These are phyloP conservation scores for Apiosordaria backusii DNA, from an alignment of 495 filamentous ascomycete species.

Conservation along the genomic window DNA sequence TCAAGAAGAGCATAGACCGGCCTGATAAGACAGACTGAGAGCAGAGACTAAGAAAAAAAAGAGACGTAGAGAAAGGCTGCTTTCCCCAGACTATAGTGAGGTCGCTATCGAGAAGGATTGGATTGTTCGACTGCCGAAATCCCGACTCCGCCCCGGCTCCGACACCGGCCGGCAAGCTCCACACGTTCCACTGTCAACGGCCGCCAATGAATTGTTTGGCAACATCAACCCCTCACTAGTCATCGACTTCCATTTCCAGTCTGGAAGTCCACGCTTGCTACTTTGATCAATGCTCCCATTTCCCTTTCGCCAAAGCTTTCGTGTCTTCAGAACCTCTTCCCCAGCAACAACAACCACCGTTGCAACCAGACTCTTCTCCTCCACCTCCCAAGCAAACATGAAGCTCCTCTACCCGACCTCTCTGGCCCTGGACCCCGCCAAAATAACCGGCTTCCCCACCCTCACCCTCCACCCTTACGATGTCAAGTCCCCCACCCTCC, in stretches of 20 bases:
- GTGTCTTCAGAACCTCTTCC: background rate
- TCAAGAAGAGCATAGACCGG: background rate
- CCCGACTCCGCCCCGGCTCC: background rate
- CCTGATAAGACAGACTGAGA: background rate
- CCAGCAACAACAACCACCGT: background rate
- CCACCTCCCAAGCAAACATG: slow-evolving; percentile 33
- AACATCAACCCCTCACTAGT: background rate
- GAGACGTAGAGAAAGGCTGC: background rate
- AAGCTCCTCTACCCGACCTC: slow-evolving; percentile 63
- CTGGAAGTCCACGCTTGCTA: no score
- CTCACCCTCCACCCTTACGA: slow-evolving; percentile 52
- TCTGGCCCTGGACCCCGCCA: slow-evolving; percentile 46
- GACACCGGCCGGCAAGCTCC: background rate
- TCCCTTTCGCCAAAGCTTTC: background rate
- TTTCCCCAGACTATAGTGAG: background rate
- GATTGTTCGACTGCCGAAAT: background rate
- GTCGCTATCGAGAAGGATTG: no score
- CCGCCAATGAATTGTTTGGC: background rate
- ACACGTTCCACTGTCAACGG: background rate
- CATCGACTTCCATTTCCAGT: background rate
- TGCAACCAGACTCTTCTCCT: background rate
- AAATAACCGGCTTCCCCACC: slow-evolving; percentile 50
- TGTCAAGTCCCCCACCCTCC: slow-evolving; percentile 49
- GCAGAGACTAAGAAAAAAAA: no score
- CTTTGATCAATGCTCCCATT: background rate